Conservation (phyloP, 2,329 filamentous ascomycete genomes). For the Scedosporium dehoogii region DNA sequence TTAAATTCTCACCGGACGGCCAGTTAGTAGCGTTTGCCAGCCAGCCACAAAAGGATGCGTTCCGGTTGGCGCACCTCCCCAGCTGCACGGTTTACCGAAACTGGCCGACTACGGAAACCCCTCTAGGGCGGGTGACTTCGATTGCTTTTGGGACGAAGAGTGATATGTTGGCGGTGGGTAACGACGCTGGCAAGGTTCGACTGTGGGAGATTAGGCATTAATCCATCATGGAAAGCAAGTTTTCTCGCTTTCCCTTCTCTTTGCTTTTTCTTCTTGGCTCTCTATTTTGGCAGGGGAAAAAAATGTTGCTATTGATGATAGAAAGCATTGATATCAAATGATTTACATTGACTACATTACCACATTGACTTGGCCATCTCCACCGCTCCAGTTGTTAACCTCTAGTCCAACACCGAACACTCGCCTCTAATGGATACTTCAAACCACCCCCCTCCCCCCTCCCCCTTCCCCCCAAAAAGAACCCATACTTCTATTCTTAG, state of each 20-base stretch:
- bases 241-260: too few species aligned
- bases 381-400: not conserved
- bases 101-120: constrained; percentile 89
- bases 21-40: constrained; percentile 83
- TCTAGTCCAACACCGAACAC: too few species aligned
- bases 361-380: not conserved
- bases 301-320: not conserved
- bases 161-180: constrained; percentile 72
- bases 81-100: constrained; percentile 92
- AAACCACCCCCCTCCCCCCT: not conserved
- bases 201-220: constrained; percentile 67
- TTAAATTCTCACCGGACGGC: constrained; percentile 78
- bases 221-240: not conserved
- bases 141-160: constrained; percentile 59
- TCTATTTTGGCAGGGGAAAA: not conserved
- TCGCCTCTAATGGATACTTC: not conserved
- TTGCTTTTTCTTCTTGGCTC: not conserved
- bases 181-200: constrained; percentile 78
- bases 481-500: not conserved
- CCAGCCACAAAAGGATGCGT: constrained; percentile 76
- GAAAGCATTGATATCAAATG: not conserved
- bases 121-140: constrained; percentile 70
- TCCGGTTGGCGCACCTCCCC: constrained; percentile 81
- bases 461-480: too few species aligned
- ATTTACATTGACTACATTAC: too few species aligned